Evolutionary conservation across 2,329 filamentous ascomycete species (phyloP).

Genomic region (Neoarthrinium moseri): DNA sequence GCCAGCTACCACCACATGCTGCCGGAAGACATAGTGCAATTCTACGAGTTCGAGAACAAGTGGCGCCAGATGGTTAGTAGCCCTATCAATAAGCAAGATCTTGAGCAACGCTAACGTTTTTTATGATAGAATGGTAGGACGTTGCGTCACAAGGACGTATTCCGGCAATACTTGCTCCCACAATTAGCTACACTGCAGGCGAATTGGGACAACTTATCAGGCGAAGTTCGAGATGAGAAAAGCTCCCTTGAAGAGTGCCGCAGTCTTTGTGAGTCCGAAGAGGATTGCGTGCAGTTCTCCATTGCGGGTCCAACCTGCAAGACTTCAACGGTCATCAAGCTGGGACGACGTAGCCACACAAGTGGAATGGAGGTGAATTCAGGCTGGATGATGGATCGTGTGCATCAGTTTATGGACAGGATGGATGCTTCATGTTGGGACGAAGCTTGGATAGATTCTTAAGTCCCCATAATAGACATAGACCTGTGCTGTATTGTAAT

Average conservation of each 20-base stretch:
- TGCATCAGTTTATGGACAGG: conserved; percentile 22
- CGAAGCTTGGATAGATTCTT: conserved; percentile 6
- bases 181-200: conserved; percentile 17
- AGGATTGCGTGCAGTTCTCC: conserved; percentile 29
- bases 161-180: conserved; percentile 24
- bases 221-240: conserved; percentile 16
- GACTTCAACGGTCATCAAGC: conserved; percentile 21
- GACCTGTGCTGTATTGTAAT: too few relatives aligned
- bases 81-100: too few relatives aligned
- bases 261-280: conserved; percentile 20
- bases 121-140: conserved; percentile 19
- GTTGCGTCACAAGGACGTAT: conserved; percentile 28
- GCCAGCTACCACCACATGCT: conserved; percentile 48
- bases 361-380: conserved; percentile 18
- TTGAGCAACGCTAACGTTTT: not conserved
- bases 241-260: conserved; percentile 24
- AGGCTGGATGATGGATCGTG: conserved; percentile 29
- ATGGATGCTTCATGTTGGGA: conserved; percentile 19
- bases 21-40: conserved; percentile 35
- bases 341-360: conserved; percentile 20
- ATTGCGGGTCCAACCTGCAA: conserved; percentile 24
- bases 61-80: conserved; percentile 27
- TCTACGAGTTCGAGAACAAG: conserved; percentile 44
- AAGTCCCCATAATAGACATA: too few relatives aligned
- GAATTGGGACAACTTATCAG: conserved; percentile 31